Percentiles rank a stretch among this genome's conserved stretches.
phyloP scores from a whole-genome alignment of 2,329 filamentous ascomycete species.

The Atkinsonella texensis region DNA sequence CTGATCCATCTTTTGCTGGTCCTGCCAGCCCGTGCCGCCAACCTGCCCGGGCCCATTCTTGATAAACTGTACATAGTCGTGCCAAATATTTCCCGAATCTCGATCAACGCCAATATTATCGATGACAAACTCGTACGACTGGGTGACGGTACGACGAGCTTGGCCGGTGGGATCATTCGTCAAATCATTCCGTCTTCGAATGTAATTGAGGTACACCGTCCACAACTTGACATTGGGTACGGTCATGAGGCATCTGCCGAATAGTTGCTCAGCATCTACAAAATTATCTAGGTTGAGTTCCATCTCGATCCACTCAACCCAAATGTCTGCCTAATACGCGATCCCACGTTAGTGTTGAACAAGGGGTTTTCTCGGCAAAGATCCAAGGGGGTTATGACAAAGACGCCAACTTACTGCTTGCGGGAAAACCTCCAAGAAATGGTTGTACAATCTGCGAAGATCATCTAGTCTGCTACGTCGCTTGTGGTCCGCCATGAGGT shows the following conservation, averaged over 20 bases:
- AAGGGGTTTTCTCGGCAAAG: background rate
- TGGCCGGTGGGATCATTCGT: slow-evolving; percentile 62
- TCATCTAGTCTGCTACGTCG: slow-evolving; percentile 73
- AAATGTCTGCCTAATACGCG: slow-evolving; percentile 69
- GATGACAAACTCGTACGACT: slow-evolving; percentile 87
- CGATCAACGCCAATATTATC: slow-evolving; percentile 83
- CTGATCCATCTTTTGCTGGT: slow-evolving; percentile 94
- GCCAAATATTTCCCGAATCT: slow-evolving; percentile 81
- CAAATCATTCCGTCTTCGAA: slow-evolving; percentile 81
- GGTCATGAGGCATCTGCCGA: slow-evolving; percentile 64
- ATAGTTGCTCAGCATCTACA: slow-evolving; percentile 67
- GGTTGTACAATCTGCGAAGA: slow-evolving; percentile 66
- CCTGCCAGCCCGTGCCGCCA: slow-evolving; percentile 84
- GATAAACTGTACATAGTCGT: slow-evolving; percentile 89
- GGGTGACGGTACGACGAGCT: slow-evolving; percentile 66
- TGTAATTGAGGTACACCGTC: slow-evolving; percentile 90
- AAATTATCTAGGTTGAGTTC: slow-evolving; percentile 82
- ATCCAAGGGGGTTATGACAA: background rate
- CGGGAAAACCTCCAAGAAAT: slow-evolving; percentile 81
- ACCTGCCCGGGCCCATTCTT: slow-evolving; percentile 76
- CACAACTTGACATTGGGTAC: slow-evolving; percentile 80
- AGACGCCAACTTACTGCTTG: slow-evolving; percentile 61
- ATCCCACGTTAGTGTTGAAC: slow-evolving; percentile 6
- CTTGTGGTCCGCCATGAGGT: slow-evolving; percentile 74
- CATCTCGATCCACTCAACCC: slow-evolving; percentile 80